These are phyloP conservation scores for Eimeria acervulina DNA, from an alignment of 169 alveolate genomes.

Conservation along the genomic window DNA sequence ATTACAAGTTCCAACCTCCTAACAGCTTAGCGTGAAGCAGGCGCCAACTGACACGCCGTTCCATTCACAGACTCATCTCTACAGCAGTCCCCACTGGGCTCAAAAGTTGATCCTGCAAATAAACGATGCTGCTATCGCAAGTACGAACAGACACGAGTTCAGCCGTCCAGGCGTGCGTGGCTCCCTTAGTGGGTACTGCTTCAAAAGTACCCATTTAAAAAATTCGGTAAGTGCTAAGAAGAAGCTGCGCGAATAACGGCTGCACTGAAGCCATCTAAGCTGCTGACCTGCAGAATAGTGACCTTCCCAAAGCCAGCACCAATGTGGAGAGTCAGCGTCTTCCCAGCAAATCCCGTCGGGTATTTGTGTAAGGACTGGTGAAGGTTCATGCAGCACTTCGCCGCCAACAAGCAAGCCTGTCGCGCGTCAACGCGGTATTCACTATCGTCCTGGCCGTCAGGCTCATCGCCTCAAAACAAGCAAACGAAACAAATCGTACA, in stretches of 20 bases:
- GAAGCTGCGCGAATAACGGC: background rate
- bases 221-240: too few relatives aligned
- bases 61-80: background rate
- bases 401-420: constrained; percentile 85
- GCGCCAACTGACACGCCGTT: background rate
- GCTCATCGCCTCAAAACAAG: constrained; percentile 6
- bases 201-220: too few relatives aligned
- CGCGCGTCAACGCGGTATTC: constrained; percentile 79
- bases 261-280: background rate
- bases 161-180: background rate
- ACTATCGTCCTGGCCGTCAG: constrained; percentile 49
- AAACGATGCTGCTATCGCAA: background rate
- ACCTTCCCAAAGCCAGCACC: constrained; percentile 90
- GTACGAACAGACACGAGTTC: background rate
- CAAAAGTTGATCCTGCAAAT: background rate
- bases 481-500: background rate
- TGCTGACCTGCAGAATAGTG: constrained; percentile 88
- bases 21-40: background rate
- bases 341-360: constrained; percentile 87
- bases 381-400: constrained; percentile 89
- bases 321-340: constrained; percentile 87
- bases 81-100: background rate
- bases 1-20: background rate
- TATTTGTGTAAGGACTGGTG: constrained; percentile 87
- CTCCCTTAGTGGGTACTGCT: background rate